Evolutionary conservation across 345 rosid species (phyloP).

Genomic region (Triadica sebifera): DNA sequence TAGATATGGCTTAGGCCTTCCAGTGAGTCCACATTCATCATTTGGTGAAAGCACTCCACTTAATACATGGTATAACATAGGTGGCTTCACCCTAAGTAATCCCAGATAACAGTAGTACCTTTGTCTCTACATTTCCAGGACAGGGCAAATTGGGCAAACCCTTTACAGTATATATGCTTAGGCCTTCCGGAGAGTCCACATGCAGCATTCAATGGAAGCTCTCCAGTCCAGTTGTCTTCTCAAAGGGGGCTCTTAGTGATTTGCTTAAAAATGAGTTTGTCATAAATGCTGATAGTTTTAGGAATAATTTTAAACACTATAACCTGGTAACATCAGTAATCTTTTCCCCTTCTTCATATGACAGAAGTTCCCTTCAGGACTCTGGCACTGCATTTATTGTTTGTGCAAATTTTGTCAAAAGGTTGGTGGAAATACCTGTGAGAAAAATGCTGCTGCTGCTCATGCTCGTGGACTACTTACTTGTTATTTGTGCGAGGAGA

Average conservation of each 20-base stretch:
- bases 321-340: slow-evolving; percentile 1
- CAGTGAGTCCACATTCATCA: not conserved
- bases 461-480: slow-evolving; percentile 30
- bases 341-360: slow-evolving; percentile 17
- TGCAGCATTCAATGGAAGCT: not conserved
- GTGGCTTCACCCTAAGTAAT: not conserved
- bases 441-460: slow-evolving; percentile 25
- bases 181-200: not conserved
- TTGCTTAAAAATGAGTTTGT: not conserved
- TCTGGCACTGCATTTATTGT: slow-evolving; percentile 87
- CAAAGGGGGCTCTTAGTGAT: not conserved
- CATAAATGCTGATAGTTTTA: not conserved
- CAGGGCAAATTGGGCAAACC: not conserved
- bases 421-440: slow-evolving; percentile 36
- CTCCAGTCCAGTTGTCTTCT: not conserved
- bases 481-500: slow-evolving; percentile 73
- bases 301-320: not conserved
- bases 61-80: not conserved
- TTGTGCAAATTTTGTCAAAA: slow-evolving; percentile 79
- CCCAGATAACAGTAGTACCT: not conserved
- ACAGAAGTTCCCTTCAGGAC: slow-evolving; percentile 83
- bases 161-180: not conserved
- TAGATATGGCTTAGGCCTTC: not conserved
- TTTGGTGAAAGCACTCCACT: not conserved
- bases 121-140: not conserved